Conservation (phyloP, 1,284 basidiomycete genomes). For the Ceratobasidium sp. region DNA sequence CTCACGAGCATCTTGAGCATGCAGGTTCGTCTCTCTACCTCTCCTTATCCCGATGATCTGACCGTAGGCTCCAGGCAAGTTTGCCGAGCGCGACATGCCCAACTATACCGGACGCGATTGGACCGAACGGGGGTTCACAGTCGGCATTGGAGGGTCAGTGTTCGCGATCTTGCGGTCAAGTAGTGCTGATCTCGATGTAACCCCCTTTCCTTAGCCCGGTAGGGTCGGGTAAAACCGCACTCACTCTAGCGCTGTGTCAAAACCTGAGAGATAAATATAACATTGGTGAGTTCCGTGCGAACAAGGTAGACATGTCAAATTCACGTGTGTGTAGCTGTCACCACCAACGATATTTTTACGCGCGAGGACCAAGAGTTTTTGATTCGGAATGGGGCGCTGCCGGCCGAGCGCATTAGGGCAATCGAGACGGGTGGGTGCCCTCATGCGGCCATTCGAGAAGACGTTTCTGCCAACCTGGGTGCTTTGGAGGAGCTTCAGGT, state of each 20-base stretch:
- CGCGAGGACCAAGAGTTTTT: slow-evolving; percentile 97
- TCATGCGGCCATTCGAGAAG: slow-evolving; percentile 95
- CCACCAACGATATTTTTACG: slow-evolving; percentile 98
- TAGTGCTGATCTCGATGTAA: neutral
- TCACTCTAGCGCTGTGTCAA: slow-evolving; percentile 92
- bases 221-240: slow-evolving; percentile 96
- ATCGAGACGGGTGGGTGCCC: slow-evolving; percentile 98
- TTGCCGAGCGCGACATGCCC: slow-evolving; percentile 89
- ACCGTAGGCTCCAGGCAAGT: slow-evolving; percentile 90
- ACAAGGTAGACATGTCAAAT: neutral
- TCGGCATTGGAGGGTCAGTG: slow-evolving; percentile 93
- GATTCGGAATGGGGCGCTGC: slow-evolving; percentile 89
- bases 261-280: slow-evolving; percentile 85
- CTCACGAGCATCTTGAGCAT: slow-evolving; percentile 88
- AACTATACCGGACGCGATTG: slow-evolving; percentile 87
- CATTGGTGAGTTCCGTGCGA: slow-evolving; percentile 67
- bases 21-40: slow-evolving; percentile 62
- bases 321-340: slow-evolving; percentile 68
- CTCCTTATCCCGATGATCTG: too few relatives aligned
- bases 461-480: slow-evolving; percentile 96
- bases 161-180: too few relatives aligned
- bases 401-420: slow-evolving; percentile 85
- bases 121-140: slow-evolving; percentile 91
- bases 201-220: slow-evolving; percentile 71
- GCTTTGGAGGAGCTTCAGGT: slow-evolving; percentile 90